Evolutionary conservation across 495 filamentous ascomycete genomes (phyloP).

Genomic region (Aspergillus diversus): DNA sequence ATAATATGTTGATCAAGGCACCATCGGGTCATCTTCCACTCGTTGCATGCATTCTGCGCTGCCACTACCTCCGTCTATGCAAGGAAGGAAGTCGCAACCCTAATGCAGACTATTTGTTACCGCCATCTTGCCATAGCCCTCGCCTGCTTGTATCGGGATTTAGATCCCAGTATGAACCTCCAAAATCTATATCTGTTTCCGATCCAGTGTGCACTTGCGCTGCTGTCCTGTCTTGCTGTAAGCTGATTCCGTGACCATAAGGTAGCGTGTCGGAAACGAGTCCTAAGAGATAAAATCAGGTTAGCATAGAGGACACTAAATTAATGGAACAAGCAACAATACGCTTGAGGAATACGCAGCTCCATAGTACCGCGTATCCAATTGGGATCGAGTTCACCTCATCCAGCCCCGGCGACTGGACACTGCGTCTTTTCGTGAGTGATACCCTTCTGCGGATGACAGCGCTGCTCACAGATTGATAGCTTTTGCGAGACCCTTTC

Average conservation of each 20-base stretch:
- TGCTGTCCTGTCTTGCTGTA: background rate
- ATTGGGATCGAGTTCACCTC: background rate
- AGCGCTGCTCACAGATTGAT: background rate
- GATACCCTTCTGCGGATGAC: background rate
- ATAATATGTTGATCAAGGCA: background rate
- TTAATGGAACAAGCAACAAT: background rate
- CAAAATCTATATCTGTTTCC: background rate
- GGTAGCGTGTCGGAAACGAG: too few species aligned
- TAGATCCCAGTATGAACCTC: background rate
- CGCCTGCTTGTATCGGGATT: background rate
- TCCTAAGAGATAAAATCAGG: too few species aligned
- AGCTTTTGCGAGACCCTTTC: background rate
- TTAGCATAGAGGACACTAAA: background rate
- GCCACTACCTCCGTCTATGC: background rate
- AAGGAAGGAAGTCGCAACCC: background rate
- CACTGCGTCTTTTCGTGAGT: background rate
- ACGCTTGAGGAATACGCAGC: background rate
- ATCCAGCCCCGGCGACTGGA: background rate
- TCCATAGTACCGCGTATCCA: background rate
- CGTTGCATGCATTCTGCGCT: background rate
- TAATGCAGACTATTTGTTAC: background rate
- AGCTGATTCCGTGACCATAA: background rate
- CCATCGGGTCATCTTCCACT: background rate
- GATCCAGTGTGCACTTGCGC: background rate
- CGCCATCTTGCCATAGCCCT: background rate